Evolutionary conservation across 2,329 filamentous ascomycete genomes (phyloP).

Genomic region (Penicillium oxalicum): DNA sequence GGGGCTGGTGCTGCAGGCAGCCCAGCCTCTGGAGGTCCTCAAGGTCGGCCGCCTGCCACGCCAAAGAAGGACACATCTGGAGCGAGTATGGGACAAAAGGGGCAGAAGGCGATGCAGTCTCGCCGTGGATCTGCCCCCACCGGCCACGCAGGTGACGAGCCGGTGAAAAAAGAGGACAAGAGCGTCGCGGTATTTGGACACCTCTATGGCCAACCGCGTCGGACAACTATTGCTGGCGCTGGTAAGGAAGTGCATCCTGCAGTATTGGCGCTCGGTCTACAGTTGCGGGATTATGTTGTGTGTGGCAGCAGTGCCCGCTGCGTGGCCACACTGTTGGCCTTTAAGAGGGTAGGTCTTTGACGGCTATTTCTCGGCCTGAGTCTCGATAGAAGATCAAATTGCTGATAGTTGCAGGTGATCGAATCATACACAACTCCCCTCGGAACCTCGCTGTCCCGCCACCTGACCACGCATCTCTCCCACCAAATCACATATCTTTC

Average conservation of each 20-base stretch:
- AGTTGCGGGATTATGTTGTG: conserved; percentile 82
- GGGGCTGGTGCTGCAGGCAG: conserved; percentile 37
- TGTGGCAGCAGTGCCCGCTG: conserved; percentile 85
- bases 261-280: conserved; percentile 76
- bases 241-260: conserved; percentile 75
- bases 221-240: conserved; percentile 54
- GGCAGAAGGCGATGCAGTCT: conserved; percentile 24
- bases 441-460: conserved; percentile 76
- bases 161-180: conserved; percentile 57
- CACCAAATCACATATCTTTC: conserved; percentile 94
- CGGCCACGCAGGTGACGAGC: conserved; percentile 33
- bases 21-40: conserved; percentile 32
- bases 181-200: conserved; percentile 75
- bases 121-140: conserved; percentile 29
- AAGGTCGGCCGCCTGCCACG: conserved; percentile 16
- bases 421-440: conserved; percentile 85
- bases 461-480: conserved; percentile 87
- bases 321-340: conserved; percentile 79
- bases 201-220: conserved; percentile 69
- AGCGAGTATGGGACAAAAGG: conserved; percentile 26
- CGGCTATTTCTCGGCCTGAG: not conserved
- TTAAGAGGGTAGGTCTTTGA: conserved; percentile 63
- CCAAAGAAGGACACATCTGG: conserved; percentile 29
- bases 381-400: conserved; percentile 7
- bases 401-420: conserved; percentile 60